These are phyloP conservation scores for Penicillium manginii DNA, from an alignment of 495 filamentous ascomycete species.

Conservation along the genomic window DNA sequence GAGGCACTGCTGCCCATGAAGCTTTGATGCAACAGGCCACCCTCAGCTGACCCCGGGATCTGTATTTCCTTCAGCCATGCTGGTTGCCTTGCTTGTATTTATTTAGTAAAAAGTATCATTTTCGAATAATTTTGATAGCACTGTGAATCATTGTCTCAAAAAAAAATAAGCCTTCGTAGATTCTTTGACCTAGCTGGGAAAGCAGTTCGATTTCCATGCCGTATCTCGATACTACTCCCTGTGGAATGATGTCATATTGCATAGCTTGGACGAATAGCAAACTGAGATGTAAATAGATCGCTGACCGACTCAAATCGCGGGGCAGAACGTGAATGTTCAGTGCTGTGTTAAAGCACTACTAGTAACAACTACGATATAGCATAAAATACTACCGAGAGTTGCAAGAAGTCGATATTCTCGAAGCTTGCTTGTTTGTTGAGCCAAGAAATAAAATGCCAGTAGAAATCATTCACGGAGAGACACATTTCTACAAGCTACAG, in stretches of 20 bases:
- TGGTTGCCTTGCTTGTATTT: background rate
- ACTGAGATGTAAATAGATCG: conserved; percentile 1
- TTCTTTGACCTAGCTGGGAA: background rate
- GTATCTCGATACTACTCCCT: background rate
- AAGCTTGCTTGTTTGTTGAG: background rate
- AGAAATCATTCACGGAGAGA: background rate
- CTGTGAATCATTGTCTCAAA: conserved; percentile 1
- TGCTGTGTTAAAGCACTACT: background rate
- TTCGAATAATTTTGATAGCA: background rate
- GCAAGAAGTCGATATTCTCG: background rate
- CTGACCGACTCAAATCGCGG: conserved; percentile 3
- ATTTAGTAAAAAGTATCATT: background rate
- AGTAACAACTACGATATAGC: background rate
- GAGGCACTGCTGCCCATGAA: background rate
- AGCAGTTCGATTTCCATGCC: background rate
- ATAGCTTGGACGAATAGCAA: background rate
- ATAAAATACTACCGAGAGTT: background rate
- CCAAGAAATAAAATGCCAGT: too few relatives aligned
- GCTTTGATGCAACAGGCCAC: background rate
- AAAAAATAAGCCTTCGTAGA: background rate
- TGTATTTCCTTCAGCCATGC: background rate
- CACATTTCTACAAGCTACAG: background rate
- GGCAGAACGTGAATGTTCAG: background rate
- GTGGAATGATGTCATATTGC: conserved; percentile 1
- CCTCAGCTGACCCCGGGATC: background rate